phyloP scores from a whole-genome alignment of 768 basidiomycete species.

The Gymnopilus dilepis region DNA sequence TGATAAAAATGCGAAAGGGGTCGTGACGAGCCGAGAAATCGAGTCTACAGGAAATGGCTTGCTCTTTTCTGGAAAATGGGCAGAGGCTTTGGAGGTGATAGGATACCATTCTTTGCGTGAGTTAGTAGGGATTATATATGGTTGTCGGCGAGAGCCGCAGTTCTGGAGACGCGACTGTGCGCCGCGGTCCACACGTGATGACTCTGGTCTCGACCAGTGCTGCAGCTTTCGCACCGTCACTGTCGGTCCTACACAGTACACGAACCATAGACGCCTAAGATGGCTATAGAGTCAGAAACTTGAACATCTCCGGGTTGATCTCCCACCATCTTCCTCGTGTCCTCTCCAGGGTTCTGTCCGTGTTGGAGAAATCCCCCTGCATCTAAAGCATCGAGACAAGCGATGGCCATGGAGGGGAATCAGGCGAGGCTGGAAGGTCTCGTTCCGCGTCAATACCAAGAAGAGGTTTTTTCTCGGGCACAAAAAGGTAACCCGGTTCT shows the following conservation, averaged over 20 bases:
- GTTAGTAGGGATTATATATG: background rate
- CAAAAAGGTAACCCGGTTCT: conserved; percentile 42
- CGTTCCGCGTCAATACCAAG: conserved; percentile 64
- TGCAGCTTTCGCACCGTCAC: background rate
- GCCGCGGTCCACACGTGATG: background rate
- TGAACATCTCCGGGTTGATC: background rate
- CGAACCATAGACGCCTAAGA: background rate
- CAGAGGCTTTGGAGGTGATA: background rate
- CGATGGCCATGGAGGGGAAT: conserved; percentile 1
- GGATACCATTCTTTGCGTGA: background rate
- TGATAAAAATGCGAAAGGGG: background rate
- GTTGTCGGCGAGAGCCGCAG: background rate
- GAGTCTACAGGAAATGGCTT: background rate
- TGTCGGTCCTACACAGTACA: background rate
- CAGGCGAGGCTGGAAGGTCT: conserved; percentile 7
- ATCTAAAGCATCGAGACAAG: background rate
- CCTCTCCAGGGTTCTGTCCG: too few relatives aligned
- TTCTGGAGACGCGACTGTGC: background rate
- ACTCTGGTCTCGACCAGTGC: background rate
- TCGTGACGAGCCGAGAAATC: background rate
- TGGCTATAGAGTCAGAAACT: background rate
- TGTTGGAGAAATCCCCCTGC: too few relatives aligned
- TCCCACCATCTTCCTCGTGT: background rate
- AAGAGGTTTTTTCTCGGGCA: conserved; percentile 71
- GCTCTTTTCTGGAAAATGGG: background rate